Percentiles rank a stretch among this genome's conserved stretches.
These are phyloP conservation scores for Globisporangium acanthophoron DNA, from an alignment of 352 stramenopile species.

Conservation along the genomic window DNA sequence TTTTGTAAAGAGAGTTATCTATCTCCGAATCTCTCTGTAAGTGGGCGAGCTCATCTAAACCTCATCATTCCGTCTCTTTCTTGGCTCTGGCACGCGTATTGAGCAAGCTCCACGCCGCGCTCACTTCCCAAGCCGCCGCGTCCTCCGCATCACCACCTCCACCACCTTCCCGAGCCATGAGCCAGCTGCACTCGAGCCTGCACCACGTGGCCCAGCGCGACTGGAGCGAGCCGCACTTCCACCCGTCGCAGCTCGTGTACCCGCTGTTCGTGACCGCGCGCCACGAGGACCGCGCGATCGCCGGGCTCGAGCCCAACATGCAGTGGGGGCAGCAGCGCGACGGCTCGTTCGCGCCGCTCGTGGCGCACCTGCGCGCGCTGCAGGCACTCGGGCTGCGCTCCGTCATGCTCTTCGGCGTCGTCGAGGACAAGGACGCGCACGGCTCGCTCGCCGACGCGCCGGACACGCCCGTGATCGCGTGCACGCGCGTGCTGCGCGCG, in stretches of 20 bases:
- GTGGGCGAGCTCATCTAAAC: background rate
- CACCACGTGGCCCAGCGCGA: conserved; percentile 75
- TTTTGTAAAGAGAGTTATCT: no score
- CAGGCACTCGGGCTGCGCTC: conserved; percentile 70
- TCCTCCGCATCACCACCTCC: background rate
- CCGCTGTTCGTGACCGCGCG: conserved; percentile 85
- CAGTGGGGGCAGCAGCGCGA: conserved; percentile 76
- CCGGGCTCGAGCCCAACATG: conserved; percentile 76
- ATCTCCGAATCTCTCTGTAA: no score
- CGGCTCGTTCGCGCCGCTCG: conserved; percentile 62
- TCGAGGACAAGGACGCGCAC: conserved; percentile 74
- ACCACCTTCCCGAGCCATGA: conserved; percentile 9
- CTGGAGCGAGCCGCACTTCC: conserved; percentile 85
- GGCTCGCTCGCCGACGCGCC: conserved; percentile 69
- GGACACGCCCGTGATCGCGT: conserved; percentile 77
- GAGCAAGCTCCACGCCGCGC: no score
- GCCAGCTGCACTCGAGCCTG: conserved; percentile 68
- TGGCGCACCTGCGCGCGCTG: conserved; percentile 64
- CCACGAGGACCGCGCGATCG: conserved; percentile 63
- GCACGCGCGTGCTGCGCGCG: conserved; percentile 52
- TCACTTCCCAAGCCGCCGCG: no score
- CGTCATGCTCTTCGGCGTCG: conserved; percentile 88
- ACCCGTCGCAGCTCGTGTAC: conserved; percentile 88
- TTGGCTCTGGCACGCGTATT: background rate
- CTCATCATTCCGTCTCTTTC: no score